Conservation (phyloP, 257 asterid species). For the Plantago major region DNA sequence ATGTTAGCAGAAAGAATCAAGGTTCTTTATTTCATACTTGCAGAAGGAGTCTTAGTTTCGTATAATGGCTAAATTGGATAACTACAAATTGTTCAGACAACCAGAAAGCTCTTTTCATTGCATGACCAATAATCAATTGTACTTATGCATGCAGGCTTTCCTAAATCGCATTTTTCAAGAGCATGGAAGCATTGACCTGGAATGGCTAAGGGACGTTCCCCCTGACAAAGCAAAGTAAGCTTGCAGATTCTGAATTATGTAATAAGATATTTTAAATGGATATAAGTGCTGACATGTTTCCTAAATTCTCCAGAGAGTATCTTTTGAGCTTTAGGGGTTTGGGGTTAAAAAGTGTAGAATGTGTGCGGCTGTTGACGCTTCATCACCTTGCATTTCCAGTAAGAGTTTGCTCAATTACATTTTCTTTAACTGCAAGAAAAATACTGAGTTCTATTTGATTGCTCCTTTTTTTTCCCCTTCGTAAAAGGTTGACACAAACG, state of each 20-base stretch:
- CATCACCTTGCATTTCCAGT: slow-evolving; percentile 99
- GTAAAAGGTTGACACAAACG: slow-evolving; percentile 86
- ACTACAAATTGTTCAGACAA: slow-evolving; percentile 8
- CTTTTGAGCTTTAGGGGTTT: slow-evolving; percentile 87
- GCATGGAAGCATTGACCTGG: slow-evolving; percentile 86
- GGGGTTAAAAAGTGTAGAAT: slow-evolving; percentile 95
- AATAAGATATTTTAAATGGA: slow-evolving; percentile 11
- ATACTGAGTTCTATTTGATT: slow-evolving; percentile 20
- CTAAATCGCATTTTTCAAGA: slow-evolving; percentile 76
- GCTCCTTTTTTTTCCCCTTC: slow-evolving; percentile 6
- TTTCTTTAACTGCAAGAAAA: slow-evolving; percentile 14
- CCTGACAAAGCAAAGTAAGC: slow-evolving; percentile 94
- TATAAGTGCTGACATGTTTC: slow-evolving; percentile 14
- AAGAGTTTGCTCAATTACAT: slow-evolving; percentile 36
- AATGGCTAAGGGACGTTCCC: slow-evolving; percentile 93
- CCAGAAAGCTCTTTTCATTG: slow-evolving; percentile 16
- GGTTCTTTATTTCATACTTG: slow-evolving; percentile 35
- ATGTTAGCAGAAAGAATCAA: slow-evolving; percentile 86
- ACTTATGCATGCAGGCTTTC: slow-evolving; percentile 56
- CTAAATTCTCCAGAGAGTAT: slow-evolving; percentile 60
- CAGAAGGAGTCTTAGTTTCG: slow-evolving; percentile 11
- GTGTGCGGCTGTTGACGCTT: slow-evolving; percentile 95
- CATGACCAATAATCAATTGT: slow-evolving; percentile 23
- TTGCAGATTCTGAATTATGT: slow-evolving; percentile 15
- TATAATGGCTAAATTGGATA: not conserved